Conservation (phyloP, 75 land plant species). For the Cunninghamia lanceolata region DNA sequence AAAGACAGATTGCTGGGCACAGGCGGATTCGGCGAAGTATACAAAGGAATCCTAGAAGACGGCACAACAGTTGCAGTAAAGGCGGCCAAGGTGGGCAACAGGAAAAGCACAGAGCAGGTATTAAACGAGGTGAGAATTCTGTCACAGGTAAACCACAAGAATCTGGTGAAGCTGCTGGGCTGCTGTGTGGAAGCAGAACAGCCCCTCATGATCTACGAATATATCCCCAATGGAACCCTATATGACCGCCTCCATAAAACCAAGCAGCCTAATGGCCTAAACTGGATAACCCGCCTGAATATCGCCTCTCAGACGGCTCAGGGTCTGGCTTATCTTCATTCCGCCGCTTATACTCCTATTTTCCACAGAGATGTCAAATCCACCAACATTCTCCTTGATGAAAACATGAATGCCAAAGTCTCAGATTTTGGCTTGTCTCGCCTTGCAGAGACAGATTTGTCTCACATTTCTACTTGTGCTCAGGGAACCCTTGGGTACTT, state of each 20-base stretch:
- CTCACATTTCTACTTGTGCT: constrained; percentile 49
- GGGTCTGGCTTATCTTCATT: constrained; percentile 51
- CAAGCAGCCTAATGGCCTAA: background rate
- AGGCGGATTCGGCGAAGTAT: constrained; percentile 51
- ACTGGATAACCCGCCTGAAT: constrained; percentile 33
- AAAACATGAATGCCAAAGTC: constrained; percentile 40
- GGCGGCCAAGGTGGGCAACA: constrained; percentile 42
- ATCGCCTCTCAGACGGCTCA: constrained; percentile 58
- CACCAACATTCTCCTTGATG: constrained; percentile 51
- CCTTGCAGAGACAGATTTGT: constrained; percentile 30
- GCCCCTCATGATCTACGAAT: constrained; percentile 58
- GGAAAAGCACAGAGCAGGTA: constrained; percentile 44
- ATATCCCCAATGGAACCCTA: constrained; percentile 54
- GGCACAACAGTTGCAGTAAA: constrained; percentile 53
- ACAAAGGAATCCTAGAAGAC: constrained; percentile 50
- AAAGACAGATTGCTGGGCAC: constrained; percentile 30
- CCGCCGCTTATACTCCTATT: constrained; percentile 46
- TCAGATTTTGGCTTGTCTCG: constrained; percentile 55
- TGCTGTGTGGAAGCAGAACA: constrained; percentile 55
- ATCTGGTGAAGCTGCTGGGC: constrained; percentile 52
- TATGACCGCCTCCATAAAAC: constrained; percentile 28
- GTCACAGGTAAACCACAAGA: constrained; percentile 50
- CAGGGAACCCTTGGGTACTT: constrained; percentile 72
- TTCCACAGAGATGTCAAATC: constrained; percentile 62
- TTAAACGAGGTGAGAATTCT: constrained; percentile 57